Conservation (phyloP, 495 filamentous ascomycete species). For the Penicillium waksmanii region DNA sequence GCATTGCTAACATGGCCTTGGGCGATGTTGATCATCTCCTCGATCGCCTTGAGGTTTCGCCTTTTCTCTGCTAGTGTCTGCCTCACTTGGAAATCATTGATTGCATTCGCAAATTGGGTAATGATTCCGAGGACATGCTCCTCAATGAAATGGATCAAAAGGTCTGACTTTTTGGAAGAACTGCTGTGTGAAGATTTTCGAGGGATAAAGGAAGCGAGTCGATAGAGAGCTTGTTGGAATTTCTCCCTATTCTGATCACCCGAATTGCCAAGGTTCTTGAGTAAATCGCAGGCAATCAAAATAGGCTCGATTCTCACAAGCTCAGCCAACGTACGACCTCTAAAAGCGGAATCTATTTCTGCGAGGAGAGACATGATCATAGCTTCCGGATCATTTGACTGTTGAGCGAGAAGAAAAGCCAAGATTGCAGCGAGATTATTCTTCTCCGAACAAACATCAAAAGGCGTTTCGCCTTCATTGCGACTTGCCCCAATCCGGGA, state of each 20-base stretch:
- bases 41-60: conserved; percentile 77
- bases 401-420: conserved; percentile 76
- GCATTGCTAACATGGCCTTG: conserved; percentile 72
- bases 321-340: conserved; percentile 63
- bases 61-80: conserved; percentile 68
- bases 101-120: conserved; percentile 74
- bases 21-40: conserved; percentile 81
- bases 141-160: conserved; percentile 79
- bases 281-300: conserved; percentile 74
- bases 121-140: conserved; percentile 87
- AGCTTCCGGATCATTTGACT: conserved; percentile 63
- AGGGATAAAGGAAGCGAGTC: conserved; percentile 67
- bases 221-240: conserved; percentile 65
- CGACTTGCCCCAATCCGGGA: conserved; percentile 76
- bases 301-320: conserved; percentile 77
- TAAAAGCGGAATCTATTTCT: conserved; percentile 69
- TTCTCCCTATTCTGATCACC: conserved; percentile 61
- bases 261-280: conserved; percentile 77
- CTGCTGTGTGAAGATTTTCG: conserved; percentile 54
- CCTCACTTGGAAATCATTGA: conserved; percentile 69
- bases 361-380: conserved; percentile 69
- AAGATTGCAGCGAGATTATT: conserved; percentile 79
- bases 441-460: conserved; percentile 62
- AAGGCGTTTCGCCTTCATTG: conserved; percentile 59
- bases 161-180: conserved; percentile 53